Evolutionary conservation across 768 basidiomycete species (phyloP).

Genomic region (Naganishia randhawae): DNA sequence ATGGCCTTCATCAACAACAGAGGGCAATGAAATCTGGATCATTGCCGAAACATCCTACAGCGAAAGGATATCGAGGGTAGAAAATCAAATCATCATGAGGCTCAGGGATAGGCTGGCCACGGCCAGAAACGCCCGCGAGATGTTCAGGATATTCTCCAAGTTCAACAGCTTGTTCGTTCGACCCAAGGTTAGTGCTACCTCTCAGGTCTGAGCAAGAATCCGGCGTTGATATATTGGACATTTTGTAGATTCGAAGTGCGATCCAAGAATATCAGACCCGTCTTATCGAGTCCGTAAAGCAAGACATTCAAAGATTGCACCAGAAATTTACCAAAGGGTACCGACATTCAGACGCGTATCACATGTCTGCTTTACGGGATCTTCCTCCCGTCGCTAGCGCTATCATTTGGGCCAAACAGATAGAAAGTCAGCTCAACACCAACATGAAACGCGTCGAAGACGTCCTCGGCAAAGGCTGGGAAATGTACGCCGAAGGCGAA

Average conservation of each 20-base stretch:
- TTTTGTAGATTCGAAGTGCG: conserved; percentile 78
- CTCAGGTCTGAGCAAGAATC: neutral
- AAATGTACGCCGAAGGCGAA: conserved; percentile 97
- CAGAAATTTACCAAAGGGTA: conserved; percentile 99
- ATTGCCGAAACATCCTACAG: conserved; percentile 97
- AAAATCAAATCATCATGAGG: conserved; percentile 96
- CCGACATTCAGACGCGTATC: conserved; percentile 88
- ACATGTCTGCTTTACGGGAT: conserved; percentile 98
- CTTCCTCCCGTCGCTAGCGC: conserved; percentile 96
- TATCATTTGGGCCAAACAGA: conserved; percentile 99
- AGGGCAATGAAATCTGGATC: conserved; percentile 97
- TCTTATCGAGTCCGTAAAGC: conserved; percentile 96
- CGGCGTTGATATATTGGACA: neutral
- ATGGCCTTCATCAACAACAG: no score
- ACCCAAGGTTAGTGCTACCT: conserved; percentile 67
- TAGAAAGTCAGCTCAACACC: conserved; percentile 86
- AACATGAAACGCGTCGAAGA: conserved; percentile 99
- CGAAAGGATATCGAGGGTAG: conserved; percentile 91
- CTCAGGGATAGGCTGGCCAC: conserved; percentile 87
- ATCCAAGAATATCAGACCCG: conserved; percentile 99
- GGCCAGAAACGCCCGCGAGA: conserved; percentile 95
- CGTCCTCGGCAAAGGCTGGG: conserved; percentile 95
- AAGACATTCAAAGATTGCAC: conserved; percentile 91
- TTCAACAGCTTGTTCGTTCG: conserved; percentile 96
- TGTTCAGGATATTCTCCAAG: conserved; percentile 98